A percentile compares a stretch with the other conserved stretches of the same genome.
These are phyloP conservation scores for Emericellopsis cladophorae DNA, from an alignment of 2,329 filamentous ascomycete genomes.

Conservation along the genomic window DNA sequence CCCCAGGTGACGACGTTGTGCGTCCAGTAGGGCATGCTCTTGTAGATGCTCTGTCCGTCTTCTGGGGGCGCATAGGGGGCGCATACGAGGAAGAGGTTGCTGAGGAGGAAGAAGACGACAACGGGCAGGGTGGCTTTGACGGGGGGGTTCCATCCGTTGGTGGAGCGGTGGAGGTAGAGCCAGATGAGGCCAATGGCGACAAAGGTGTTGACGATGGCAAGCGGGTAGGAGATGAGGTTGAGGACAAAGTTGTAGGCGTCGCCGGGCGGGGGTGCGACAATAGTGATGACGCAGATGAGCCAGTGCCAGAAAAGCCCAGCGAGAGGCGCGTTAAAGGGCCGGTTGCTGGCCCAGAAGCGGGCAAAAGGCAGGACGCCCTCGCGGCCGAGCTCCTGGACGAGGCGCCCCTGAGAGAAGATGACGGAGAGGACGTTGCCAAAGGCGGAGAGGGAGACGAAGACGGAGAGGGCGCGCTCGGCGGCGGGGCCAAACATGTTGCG, in stretches of 20 bases:
- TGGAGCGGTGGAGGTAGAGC: constrained; percentile 34
- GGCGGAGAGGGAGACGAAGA: constrained; percentile 55
- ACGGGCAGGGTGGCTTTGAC: constrained; percentile 41
- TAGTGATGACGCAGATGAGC: constrained; percentile 50
- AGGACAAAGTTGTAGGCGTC: constrained; percentile 54
- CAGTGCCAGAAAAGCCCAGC: constrained; percentile 52
- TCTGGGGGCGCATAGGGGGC: constrained; percentile 44
- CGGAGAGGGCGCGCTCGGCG: constrained; percentile 46
- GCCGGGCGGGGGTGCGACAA: constrained; percentile 53
- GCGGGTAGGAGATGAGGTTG: constrained; percentile 52
- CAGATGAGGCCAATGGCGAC: constrained; percentile 39
- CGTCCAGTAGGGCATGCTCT: constrained; percentile 41
- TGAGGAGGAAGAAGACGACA: constrained; percentile 44
- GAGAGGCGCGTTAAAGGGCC: constrained; percentile 49
- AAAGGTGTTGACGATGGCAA: constrained; percentile 44
- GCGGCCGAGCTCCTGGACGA: constrained; percentile 53
- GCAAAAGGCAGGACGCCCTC: constrained; percentile 56
- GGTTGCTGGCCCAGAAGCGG: constrained; percentile 49
- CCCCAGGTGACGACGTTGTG: constrained; percentile 44
- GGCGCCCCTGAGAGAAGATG: constrained; percentile 55
- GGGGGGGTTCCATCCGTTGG: constrained; percentile 39
- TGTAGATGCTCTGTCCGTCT: constrained; percentile 38
- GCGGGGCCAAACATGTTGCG: constrained; percentile 38
- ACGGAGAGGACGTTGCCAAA: constrained; percentile 56
- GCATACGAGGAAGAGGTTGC: constrained; percentile 47